Evolutionary conservation across 2,329 filamentous ascomycete genomes (phyloP), one percentile per base, ranked within the genome.

Genomic region (Trichoderma hamatum): DNA sequence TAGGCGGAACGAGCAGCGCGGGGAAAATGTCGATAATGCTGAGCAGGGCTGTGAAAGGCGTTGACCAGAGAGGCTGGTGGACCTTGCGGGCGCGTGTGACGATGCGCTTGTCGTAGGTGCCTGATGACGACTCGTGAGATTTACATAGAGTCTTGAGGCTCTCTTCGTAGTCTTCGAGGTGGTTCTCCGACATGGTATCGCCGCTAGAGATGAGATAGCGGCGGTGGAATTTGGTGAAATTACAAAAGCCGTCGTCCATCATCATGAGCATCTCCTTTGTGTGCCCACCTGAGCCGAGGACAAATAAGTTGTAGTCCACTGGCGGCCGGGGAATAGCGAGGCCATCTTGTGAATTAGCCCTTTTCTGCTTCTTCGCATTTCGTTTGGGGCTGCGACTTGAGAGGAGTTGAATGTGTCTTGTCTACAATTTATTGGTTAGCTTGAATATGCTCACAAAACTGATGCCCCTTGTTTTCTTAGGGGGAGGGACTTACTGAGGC

Each of bases 201-300:
- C 92, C 94, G 1, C 87, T 89, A 72, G 90, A 92, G 67, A 96
- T 85, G 26, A 97, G 82, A 78, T 97, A 99, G 32, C 93, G 95
- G 30, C 96, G 88, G 74, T 92, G 90, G 80, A 90, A 80, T 75
- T 79, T 77, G 66, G 77, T 55, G 72, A 83, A 84, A 49, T 80
- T 80, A 69, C 82, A 83, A 75, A 86, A 87, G 72, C 85, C 86
- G 73, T 84, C 82, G 68, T 84, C 83, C 74, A 99, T 88, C 83
- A 97, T 92, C 75, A 91, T 89, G 71, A 97, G 85, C 92, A 99
- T 97, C 80, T 99, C 96, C 59, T 93, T 90, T 0, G 96, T 97
- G 80, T 99, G 96, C 0, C 96, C 96, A 36, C 96, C 96, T 3
- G 92, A 96, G 64, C 96, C 96, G 28, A 98, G 90, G 30, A 98